Evolutionary conservation across 2,329 filamentous ascomycete genomes (phyloP).

Genomic region (Thielaviopsis punctulata): DNA sequence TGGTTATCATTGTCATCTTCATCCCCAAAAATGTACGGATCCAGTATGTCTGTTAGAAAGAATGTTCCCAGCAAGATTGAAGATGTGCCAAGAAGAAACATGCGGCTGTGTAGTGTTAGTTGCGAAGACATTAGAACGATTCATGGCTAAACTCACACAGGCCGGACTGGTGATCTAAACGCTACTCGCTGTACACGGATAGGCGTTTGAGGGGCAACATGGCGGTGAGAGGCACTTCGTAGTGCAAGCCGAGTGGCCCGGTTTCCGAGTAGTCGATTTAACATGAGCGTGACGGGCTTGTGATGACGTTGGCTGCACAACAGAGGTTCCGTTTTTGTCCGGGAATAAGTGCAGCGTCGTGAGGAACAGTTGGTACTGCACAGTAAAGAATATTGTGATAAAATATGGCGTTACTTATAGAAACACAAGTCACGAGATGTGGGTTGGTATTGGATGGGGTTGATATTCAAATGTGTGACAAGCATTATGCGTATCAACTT

Average conservation of each 20-base stretch:
- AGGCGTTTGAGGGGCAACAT: constrained; percentile 8
- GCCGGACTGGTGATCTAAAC: constrained; percentile 7
- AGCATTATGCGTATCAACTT: no score
- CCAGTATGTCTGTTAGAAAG: constrained; percentile 7
- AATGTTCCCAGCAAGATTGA: constrained; percentile 1
- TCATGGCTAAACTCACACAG: constrained; percentile 6
- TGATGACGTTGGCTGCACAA: background rate
- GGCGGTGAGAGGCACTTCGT: constrained; percentile 8
- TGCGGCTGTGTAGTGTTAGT: constrained; percentile 1
- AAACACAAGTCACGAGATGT: background rate
- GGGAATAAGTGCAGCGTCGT: background rate
- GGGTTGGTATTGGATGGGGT: background rate
- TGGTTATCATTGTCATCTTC: constrained; percentile 4
- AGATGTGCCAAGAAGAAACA: background rate
- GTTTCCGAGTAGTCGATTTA: constrained; percentile 6
- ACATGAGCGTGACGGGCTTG: background rate
- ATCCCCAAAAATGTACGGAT: constrained; percentile 9
- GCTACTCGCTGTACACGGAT: constrained; percentile 10
- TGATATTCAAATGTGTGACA: background rate
- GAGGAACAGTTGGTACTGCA: no score
- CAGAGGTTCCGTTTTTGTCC: background rate
- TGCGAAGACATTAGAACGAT: background rate
- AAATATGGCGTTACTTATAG: no score
- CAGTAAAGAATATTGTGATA: no score
- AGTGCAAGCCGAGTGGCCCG: constrained; percentile 9